These are phyloP conservation scores for Boletus barrowsii DNA, from an alignment of 768 basidiomycete genomes.

Conservation along the genomic window DNA sequence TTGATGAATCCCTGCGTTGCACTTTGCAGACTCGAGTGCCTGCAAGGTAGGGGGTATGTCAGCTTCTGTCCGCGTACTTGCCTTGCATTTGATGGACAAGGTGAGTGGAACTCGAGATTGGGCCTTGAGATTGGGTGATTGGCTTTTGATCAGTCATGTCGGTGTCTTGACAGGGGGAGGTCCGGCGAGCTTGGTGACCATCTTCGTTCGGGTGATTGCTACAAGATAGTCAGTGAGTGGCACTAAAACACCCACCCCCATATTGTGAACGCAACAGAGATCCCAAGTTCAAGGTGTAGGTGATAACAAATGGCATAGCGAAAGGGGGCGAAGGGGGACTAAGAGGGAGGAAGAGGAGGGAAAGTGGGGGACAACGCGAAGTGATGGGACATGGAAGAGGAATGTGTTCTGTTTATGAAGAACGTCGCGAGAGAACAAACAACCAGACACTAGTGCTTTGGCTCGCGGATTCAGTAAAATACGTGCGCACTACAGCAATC, in stretches of 20 bases:
- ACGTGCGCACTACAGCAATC: not conserved
- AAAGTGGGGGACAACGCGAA: not conserved
- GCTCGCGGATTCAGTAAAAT: not conserved
- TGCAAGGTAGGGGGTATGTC: not conserved
- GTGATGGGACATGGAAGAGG: not conserved
- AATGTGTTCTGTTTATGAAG: conserved; percentile 14
- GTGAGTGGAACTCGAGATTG: not conserved
- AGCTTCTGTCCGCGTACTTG: no score
- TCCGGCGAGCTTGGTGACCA: not conserved
- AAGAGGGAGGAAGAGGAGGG: not conserved
- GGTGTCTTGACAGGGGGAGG: not conserved
- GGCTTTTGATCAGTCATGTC: not conserved
- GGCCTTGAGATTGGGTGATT: not conserved
- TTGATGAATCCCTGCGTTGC: not conserved
- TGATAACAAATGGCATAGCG: not conserved
- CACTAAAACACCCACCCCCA: not conserved
- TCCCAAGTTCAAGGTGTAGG: not conserved
- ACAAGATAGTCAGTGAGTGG: conserved; percentile 5
- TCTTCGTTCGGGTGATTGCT: not conserved
- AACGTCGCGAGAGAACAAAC: conserved; percentile 6
- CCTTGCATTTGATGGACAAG: not conserved
- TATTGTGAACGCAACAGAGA: not conserved
- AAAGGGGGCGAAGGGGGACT: not conserved
- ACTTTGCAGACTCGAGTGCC: no score
- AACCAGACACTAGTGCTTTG: not conserved